Conservation (phyloP, 352 stramenopile genomes). For the Thalassiosira gravida region DNA sequence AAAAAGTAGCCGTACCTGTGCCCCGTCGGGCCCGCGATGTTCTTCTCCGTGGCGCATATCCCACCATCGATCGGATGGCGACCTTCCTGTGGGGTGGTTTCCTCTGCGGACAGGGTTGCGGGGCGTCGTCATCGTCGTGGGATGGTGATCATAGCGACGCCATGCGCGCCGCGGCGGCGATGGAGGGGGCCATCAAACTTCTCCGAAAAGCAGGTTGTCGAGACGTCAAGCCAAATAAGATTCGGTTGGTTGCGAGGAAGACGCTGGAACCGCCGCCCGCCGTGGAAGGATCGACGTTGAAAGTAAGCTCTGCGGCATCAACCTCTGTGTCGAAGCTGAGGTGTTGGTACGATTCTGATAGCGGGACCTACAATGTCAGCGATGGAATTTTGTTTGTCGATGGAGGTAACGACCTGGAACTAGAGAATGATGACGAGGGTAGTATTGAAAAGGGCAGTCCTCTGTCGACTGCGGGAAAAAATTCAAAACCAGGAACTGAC, state of each 20-base stretch:
- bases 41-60: conserved; percentile 65
- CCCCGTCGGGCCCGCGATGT: conserved; percentile 59
- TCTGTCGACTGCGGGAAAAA: neutral
- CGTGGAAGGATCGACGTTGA: too few species aligned
- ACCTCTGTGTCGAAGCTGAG: conserved; percentile 38
- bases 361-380: conserved; percentile 29
- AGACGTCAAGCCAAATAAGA: conserved; percentile 60
- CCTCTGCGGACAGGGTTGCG: too few species aligned
- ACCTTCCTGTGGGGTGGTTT: conserved; percentile 50
- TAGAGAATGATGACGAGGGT: conserved; percentile 11
- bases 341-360: conserved; percentile 36
- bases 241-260: conserved; percentile 58
- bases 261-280: conserved; percentile 43
- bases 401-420: conserved; percentile 12
- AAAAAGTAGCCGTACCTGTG: conserved; percentile 55
- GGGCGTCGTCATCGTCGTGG: too few species aligned
- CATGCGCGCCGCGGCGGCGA: conserved; percentile 32
- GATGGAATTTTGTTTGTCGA: conserved; percentile 41
- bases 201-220: conserved; percentile 55
- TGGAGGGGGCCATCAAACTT: conserved; percentile 52
- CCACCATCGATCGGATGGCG: conserved; percentile 50
- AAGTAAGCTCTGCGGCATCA: too few species aligned
- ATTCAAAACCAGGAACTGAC: neutral
- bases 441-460: neutral
- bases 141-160: conserved; percentile 46